phyloP scores from a whole-genome alignment of 352 stramenopile genomes.

The Pythium dissimile region DNA sequence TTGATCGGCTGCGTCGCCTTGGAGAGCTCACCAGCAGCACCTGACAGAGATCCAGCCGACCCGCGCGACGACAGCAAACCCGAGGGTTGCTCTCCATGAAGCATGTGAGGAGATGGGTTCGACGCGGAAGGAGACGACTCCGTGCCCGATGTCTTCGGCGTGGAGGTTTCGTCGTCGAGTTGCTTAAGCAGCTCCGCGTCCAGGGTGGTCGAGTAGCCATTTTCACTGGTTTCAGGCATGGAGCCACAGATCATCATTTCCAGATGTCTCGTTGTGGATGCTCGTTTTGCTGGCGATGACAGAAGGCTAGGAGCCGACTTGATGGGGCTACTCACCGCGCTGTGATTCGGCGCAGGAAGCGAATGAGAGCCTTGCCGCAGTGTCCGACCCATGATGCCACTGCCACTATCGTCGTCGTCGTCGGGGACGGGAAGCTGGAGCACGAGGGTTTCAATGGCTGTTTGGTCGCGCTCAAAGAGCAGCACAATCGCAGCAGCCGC shows the following conservation, averaged over 20 bases:
- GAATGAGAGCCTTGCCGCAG: neutral
- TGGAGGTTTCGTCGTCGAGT: neutral
- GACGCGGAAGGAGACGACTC: slow-evolving; percentile 5
- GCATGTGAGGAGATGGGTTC: neutral
- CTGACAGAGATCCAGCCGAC: too few species aligned
- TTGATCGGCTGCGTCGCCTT: too few species aligned
- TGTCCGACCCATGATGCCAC: neutral
- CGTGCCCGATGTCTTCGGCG: neutral
- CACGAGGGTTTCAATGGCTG: slow-evolving; percentile 29
- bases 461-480: slow-evolving; percentile 53
- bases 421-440: slow-evolving; percentile 28
- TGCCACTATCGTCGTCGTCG: neutral
- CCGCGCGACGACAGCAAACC: slow-evolving; percentile 10
- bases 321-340: slow-evolving; percentile 9
- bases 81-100: neutral
- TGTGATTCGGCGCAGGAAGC: neutral
- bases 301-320: neutral
- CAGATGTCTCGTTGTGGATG: slow-evolving; percentile 18
- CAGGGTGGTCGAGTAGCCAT: neutral
- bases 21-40: too few species aligned
- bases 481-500: slow-evolving; percentile 35
- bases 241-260: slow-evolving; percentile 29
- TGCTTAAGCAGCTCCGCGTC: slow-evolving; percentile 10
- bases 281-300: slow-evolving; percentile 10
- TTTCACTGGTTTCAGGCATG: neutral